Evolutionary conservation across 2,329 filamentous ascomycete genomes (phyloP), one percentile per base, ranked within the genome.

Genomic region (Colletotrichum somersetense): DNA sequence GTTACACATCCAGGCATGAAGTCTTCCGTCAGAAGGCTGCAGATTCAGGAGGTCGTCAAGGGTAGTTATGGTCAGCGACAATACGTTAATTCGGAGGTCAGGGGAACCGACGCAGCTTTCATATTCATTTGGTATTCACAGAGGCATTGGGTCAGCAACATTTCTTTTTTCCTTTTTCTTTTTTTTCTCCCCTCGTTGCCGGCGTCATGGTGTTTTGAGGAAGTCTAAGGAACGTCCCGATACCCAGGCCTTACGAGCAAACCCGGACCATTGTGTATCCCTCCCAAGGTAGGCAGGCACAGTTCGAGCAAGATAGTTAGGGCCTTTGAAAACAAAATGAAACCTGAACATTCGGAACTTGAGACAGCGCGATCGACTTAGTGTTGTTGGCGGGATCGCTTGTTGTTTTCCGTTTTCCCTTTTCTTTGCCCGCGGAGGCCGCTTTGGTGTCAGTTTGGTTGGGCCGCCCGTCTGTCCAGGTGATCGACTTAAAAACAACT

Each of bases 121-220:
- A 65, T 35, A 2, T 4, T 14, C 33, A 5, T n/a, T 12, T 33
- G 53, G 44, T 38, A 56, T 4, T 59, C 48, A 42, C 30, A 40
- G 48, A 38, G 23, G 46, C 67, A 18, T 61, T 44, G 20, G 26
- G 16, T 56, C 20, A 20, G 53, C 16, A 38, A 18, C 33, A 57
- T 46, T 55, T 12, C 5, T 8, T 62, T 55, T 53, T 44, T 48
- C 8, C 4, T 2, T 42, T 16, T 16, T 1, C 3, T 5, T 42
- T 42, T 5, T 42, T 18, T 48, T 20, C 14, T 12, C 62, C 66
- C 62, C 52, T 26, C 33, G 23, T 26, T 7, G 26, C 30, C 56
- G 64, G 59, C 48, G 53, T 50, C n/a, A 57, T 42, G 68, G 68
- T 50, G 68, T 71, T 67, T 62, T 30, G 59, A 50, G 59, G 59